A percentile compares a stretch with the other conserved stretches of the same genome.
Evolutionary conservation across 768 basidiomycete genomes (phyloP).

Genomic region (Asterophora lycoperdoides): DNA sequence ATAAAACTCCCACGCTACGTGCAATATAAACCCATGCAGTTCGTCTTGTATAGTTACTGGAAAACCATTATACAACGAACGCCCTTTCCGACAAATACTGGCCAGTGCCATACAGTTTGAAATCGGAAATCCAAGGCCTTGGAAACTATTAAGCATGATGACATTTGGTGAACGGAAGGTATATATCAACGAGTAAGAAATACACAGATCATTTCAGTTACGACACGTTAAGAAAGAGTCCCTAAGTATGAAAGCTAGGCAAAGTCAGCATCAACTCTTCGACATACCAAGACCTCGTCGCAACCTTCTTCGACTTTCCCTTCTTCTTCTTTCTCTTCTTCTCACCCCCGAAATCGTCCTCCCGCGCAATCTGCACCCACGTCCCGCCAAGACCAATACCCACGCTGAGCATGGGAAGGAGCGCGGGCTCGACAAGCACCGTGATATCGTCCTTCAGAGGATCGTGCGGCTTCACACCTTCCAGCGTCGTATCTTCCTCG

Average conservation of each 20-base stretch:
- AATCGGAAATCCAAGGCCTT: too few relatives aligned
- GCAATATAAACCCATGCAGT: too few relatives aligned
- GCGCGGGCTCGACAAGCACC: conserved; percentile 47
- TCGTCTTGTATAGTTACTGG: too few relatives aligned
- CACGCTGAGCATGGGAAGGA: conserved; percentile 37
- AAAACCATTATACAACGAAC: too few relatives aligned
- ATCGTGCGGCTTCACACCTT: conserved; percentile 37
- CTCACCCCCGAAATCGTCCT: conserved; percentile 20
- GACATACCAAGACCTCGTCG: conserved; percentile 38
- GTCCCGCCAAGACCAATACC: conserved; percentile 63
- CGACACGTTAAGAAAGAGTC: background rate
- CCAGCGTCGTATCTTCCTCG: conserved; percentile 1
- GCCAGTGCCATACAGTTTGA: too few relatives aligned
- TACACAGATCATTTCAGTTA: background rate
- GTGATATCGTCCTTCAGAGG: conserved; percentile 56
- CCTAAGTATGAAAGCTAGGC: conserved; percentile 35
- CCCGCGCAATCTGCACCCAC: conserved; percentile 63
- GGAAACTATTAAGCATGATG: too few relatives aligned
- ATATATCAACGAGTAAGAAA: too few relatives aligned
- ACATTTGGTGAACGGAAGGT: too few relatives aligned
- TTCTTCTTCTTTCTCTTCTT: conserved; percentile 37
- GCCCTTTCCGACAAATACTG: too few relatives aligned
- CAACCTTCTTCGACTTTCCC: conserved; percentile 31
- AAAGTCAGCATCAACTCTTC: conserved; percentile 35
- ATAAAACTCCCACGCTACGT: too few relatives aligned